These are phyloP conservation scores for Luffa acutangula DNA, from an alignment of 306 rosid genomes.

Conservation along the genomic window DNA sequence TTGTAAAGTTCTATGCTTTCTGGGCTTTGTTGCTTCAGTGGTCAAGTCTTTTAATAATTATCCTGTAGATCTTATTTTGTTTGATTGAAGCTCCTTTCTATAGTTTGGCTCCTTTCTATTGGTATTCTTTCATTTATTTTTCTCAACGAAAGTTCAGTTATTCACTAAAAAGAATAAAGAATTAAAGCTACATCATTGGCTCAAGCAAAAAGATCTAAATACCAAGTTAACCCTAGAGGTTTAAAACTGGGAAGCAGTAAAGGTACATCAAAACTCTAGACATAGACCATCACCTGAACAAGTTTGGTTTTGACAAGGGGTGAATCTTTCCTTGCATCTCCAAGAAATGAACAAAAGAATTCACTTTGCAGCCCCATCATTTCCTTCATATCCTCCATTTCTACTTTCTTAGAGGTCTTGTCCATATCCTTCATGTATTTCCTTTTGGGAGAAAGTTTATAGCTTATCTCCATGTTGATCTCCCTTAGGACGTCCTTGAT, in stretches of 20 bases:
- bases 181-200: too few species aligned
- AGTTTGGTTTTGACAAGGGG: background rate
- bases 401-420: background rate
- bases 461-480: too few species aligned
- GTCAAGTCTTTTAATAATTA: background rate
- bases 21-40: too few species aligned
- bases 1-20: background rate
- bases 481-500: too few species aligned
- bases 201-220: background rate
- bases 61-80: background rate
- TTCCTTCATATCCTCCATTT: background rate
- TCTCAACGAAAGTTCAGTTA: background rate
- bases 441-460: background rate
- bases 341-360: background rate
- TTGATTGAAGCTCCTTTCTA: background rate
- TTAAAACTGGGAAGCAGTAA: background rate
- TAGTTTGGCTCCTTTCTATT: background rate
- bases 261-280: background rate
- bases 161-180: background rate
- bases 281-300: background rate
- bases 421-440: background rate
- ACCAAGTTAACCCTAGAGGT: background rate
- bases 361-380: background rate
- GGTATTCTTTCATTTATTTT: background rate
- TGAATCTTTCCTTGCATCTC: background rate